Evolutionary conservation across 805 yeast genomes (phyloP), one percentile per base, ranked within the genome.

Genomic region (Myxozyma mucilagina): DNA sequence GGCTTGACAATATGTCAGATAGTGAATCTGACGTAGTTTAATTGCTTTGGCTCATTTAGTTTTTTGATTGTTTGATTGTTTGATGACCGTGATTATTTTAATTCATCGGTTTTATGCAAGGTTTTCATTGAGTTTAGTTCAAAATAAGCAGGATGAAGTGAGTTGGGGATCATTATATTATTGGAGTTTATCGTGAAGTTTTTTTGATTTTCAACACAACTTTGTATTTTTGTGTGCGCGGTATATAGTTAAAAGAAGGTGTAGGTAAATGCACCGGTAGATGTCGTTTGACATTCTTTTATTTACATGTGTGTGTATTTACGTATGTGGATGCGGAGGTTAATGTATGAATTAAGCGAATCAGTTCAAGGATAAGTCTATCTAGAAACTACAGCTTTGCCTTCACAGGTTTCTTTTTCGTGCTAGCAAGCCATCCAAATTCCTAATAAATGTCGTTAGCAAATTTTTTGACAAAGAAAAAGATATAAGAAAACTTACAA

Each of bases 381-480:
- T 24, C 4, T 2, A 24, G 2, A 24, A 24, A 24, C 29, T 39
- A 50, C 16, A 50, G 34, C 34, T 50, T 50, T 24, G 54, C 54
- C 24, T 74, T 74, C 14, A 74, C 35, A 9, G 57, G 56, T 14
- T 35, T 45, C 54, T 55, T 69, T 62, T 72, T 72, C 60, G 78
- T 75, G 69, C 80, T 80, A n/a, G 82, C 82, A 75, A 85, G 86
- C 90, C 90, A 86, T 1, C 87, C 88, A 72, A 86, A 86, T 45
- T 80, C 67, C 63, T 60, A 43, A 31, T 38, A 8, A 6, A 8
- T 8, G 39, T 24, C 4, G 50, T 34, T 13, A 38, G 41, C 11
- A 45, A 14, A 6, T 13, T n/a, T 7, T n/a, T 29, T 13, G 38
- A 7, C 4, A 39, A 20, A 31, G 31, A 13, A 11, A 18, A 50